phyloP scores from a whole-genome alignment of 805 yeast genomes.

The Starmerella etchellsii region DNA sequence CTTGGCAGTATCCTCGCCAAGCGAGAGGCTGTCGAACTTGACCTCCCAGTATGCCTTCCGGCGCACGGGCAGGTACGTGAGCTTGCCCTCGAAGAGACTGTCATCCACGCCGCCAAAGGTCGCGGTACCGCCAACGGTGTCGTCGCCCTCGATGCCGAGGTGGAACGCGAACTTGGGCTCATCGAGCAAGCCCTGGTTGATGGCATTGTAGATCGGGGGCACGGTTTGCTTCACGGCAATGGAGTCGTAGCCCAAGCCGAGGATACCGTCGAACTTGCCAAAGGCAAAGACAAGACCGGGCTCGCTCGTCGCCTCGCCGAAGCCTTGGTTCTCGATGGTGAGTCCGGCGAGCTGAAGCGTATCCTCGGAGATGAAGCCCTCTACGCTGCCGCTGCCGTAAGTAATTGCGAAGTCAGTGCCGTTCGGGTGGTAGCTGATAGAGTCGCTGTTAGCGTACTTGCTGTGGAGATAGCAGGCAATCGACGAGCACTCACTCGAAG shows the following conservation, averaged over 20 bases:
- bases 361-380: conserved; percentile 87
- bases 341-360: conserved; percentile 69
- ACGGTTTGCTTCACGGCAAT: conserved; percentile 80
- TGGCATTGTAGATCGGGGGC: conserved; percentile 89
- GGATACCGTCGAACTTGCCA: conserved; percentile 95
- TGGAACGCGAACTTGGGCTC: conserved; percentile 78
- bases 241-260: conserved; percentile 87
- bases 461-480: conserved; percentile 90
- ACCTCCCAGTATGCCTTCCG: conserved; percentile 99
- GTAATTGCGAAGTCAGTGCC: conserved; percentile 76
- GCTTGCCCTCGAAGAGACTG: conserved; percentile 61
- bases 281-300: conserved; percentile 97
- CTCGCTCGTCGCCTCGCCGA: conserved; percentile 94
- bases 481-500: conserved; percentile 75
- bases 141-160: conserved; percentile 61
- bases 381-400: conserved; percentile 87
- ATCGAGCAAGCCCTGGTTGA: conserved; percentile 68
- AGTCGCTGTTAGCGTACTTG: conserved; percentile 73
- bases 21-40: conserved; percentile 72
- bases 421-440: conserved; percentile 75
- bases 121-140: conserved; percentile 84
- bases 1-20: conserved; percentile 84
- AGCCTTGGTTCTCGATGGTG: conserved; percentile 74
- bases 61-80: conserved; percentile 94
- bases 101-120: conserved; percentile 91